phyloP scores from a whole-genome alignment of 805 yeast genomes.

The Yamadazyma takamatsuzukensis region DNA sequence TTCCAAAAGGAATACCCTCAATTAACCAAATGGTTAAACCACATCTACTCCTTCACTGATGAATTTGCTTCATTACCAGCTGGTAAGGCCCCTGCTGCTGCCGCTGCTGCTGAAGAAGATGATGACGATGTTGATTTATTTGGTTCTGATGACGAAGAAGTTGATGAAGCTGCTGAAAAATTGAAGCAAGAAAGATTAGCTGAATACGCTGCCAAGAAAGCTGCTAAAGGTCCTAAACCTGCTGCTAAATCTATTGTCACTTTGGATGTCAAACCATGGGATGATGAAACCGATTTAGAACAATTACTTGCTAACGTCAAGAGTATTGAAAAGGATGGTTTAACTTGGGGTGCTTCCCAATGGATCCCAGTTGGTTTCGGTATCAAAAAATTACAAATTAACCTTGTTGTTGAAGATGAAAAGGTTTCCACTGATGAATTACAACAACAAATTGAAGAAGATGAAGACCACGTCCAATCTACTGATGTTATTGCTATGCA shows the following conservation, averaged over 20 bases:
- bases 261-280: constrained; percentile 99
- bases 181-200: constrained; percentile 97
- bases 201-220: constrained; percentile 96
- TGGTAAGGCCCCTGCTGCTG: constrained; percentile 59
- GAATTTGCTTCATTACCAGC: constrained; percentile 83
- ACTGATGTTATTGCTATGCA: constrained; percentile 98
- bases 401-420: constrained; percentile 96
- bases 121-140: constrained; percentile 91
- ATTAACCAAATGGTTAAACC: constrained; percentile 98
- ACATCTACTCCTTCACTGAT: constrained; percentile 88
- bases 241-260: constrained; percentile 98
- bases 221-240: constrained; percentile 94
- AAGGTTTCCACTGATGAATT: constrained; percentile 91
- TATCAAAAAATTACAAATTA: constrained; percentile 98
- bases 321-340: constrained; percentile 85
- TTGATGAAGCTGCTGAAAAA: constrained; percentile 95
- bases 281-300: constrained; percentile 96
- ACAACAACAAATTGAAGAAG: constrained; percentile 74
- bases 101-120: constrained; percentile 70
- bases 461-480: constrained; percentile 99
- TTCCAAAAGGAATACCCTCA: constrained; percentile 89
- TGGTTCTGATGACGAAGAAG: constrained; percentile 92
- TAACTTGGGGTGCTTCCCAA: constrained; percentile 97
- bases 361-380: constrained; percentile 98
- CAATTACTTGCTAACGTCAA: constrained; percentile 84